A percentile compares a stretch with the other conserved stretches of the same genome.
These are phyloP conservation scores for Daldinia grandis DNA, from an alignment of 495 filamentous ascomycete species.

Conservation along the genomic window DNA sequence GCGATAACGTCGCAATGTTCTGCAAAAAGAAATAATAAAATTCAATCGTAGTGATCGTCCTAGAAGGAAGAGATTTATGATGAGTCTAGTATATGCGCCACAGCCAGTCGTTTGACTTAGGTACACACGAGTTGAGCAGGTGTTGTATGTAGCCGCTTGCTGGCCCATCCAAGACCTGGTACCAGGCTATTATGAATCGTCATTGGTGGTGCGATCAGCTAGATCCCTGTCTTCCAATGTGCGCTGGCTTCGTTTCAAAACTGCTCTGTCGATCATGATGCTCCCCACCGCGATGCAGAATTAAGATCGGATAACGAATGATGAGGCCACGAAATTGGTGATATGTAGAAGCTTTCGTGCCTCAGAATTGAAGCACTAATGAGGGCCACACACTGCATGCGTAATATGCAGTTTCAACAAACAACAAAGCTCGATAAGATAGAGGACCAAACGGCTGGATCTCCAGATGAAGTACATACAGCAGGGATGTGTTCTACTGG, in stretches of 20 bases:
- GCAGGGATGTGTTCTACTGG: constrained; percentile 21
- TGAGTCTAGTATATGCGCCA: neutral
- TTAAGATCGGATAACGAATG: constrained; percentile 30
- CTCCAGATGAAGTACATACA: neutral
- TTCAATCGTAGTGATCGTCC: neutral
- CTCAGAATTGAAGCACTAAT: constrained; percentile 8
- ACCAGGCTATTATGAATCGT: constrained; percentile 20
- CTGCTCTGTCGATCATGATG: constrained; percentile 31
- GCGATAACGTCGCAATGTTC: neutral
- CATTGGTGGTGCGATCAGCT: constrained; percentile 26
- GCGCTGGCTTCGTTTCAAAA: constrained; percentile 36
- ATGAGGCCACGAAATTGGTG: neutral
- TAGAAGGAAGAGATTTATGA: neutral
- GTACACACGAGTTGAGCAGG: constrained; percentile 1
- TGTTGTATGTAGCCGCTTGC: neutral
- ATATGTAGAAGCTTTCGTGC: constrained; percentile 9
- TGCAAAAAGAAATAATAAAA: neutral
- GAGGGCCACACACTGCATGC: constrained; percentile 3
- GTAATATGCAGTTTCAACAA: constrained; percentile 12
- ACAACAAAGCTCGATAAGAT: constrained; percentile 1
- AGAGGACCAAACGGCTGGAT: neutral
- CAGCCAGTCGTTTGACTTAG: neutral
- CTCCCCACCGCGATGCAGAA: constrained; percentile 22
- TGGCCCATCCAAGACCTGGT: constrained; percentile 22
- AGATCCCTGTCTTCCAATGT: constrained; percentile 27